These are phyloP conservation scores for Talaromyces rugulosus DNA, from an alignment of 2,329 filamentous ascomycete species.

Conservation along the genomic window DNA sequence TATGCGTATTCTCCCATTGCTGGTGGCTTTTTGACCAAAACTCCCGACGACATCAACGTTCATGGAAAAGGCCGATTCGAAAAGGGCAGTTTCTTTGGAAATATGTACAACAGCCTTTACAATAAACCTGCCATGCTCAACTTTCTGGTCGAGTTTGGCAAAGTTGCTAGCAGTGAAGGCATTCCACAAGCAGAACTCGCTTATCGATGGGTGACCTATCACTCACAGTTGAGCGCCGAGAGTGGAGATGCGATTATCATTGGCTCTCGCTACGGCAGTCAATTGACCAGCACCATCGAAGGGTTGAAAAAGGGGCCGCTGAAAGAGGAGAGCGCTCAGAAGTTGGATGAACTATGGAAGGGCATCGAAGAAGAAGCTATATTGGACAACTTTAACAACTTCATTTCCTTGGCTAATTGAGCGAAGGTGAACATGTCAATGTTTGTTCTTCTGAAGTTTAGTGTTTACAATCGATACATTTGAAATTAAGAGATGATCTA, in stretches of 20 bases:
- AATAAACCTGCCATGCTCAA: conserved; percentile 18
- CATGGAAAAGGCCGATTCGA: conserved; percentile 21
- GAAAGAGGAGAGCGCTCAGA: not conserved
- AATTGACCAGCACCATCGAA: not conserved
- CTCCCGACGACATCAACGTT: conserved; percentile 15
- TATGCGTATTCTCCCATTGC: conserved; percentile 43
- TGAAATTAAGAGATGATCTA: not conserved
- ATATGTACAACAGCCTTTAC: conserved; percentile 16
- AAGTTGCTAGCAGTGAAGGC: conserved; percentile 23
- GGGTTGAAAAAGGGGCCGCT: conserved; percentile 5
- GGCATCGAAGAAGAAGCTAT: conserved; percentile 8
- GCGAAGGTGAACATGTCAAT: not conserved
- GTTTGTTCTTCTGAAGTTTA: not conserved
- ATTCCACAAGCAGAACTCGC: conserved; percentile 27
- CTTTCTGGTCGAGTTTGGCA: conserved; percentile 24
- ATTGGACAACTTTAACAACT: conserved; percentile 10
- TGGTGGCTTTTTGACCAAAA: conserved; percentile 33
- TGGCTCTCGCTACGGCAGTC: conserved; percentile 14
- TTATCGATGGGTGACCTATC: conserved; percentile 29
- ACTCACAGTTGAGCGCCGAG: conserved; percentile 21
- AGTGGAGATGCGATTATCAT: conserved; percentile 29
- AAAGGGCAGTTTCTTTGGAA: not conserved
- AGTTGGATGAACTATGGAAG: conserved; percentile 10
- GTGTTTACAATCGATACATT: not conserved
- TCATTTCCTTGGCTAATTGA: not conserved